Base-by-base conservation (phyloP, 495 filamentous ascomycete genomes). In the Penicillium bialowiezense region DNA sequence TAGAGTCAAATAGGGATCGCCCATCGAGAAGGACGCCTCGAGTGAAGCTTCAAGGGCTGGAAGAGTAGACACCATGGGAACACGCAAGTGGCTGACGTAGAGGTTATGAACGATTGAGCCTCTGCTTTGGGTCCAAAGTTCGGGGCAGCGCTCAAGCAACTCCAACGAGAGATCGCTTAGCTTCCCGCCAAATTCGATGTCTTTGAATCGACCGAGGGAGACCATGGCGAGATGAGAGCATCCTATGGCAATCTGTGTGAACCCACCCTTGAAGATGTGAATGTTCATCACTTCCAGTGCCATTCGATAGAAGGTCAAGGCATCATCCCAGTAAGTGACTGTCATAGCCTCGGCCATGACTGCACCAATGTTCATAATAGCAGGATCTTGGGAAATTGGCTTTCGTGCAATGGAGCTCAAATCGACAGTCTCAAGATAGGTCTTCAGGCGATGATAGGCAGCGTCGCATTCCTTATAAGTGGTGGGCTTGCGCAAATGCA, bases 281-380 rank as follows among this genome's bases (percentile, higher is more conserved):
- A 84, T 77, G 36, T 85, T 76, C 55, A 92, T 70, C 72, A 90
- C 83, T 41, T 84, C 75, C 9, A 92, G 76, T 4, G 83, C 72
- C 49, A 88, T 81, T 44, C 87, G 82, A 61, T 91, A 95, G 65
- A 91, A 95, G 19, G 82, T 77, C 18, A 89, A 58, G 14, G 74
- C 69, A 61, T 93, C 83, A 55, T 80, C 83, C 90, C 90, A 96
- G 68, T 87, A 95, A 1, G 86, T 86, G n/a, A 89, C 83, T 41
- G 83, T 82, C 48, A 87, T 78, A 8, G 88, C 83, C 63, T 95
- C 91, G 0, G 83, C 75, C 49, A 95, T 74, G 20, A 95, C 82
- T 0, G 86, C 79, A 13, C 87, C 90, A 9, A 89, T 76, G 0
- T 83, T 86, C 17, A 83, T 67, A 33, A 89, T 59, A 20, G 66